A percentile compares a stretch with the other conserved stretches of the same genome.
These are phyloP conservation scores for Lactarius akahatsu DNA, from an alignment of 768 basidiomycete species.

Conservation along the genomic window DNA sequence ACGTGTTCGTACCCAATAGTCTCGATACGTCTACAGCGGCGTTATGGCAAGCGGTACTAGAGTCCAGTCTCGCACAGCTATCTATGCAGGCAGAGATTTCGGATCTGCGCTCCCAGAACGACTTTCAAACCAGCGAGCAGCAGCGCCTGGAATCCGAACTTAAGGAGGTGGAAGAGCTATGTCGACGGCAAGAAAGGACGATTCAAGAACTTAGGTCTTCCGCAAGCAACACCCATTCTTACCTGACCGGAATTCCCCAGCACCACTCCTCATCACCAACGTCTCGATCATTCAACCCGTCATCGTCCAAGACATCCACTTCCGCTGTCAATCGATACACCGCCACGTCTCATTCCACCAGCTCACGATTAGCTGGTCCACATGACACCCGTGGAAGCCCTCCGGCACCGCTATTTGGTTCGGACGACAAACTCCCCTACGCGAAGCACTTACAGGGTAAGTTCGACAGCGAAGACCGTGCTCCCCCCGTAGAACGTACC, in stretches of 20 bases:
- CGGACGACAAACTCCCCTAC: constrained; percentile 26
- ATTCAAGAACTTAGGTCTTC: neutral
- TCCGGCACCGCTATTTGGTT: constrained; percentile 20
- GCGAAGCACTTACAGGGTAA: constrained; percentile 39
- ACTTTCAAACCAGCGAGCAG: constrained; percentile 30
- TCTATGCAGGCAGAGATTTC: constrained; percentile 41
- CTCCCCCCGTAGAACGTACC: constrained; percentile 38
- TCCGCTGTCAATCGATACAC: neutral
- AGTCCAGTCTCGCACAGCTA: constrained; percentile 52
- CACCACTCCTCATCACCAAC: neutral
- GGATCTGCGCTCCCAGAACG: constrained; percentile 22
- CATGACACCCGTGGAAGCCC: neutral
- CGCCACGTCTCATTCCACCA: neutral
- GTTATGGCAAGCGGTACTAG: constrained; percentile 42
- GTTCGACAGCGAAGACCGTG: constrained; percentile 45
- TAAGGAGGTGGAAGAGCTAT: constrained; percentile 17
- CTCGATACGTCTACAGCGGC: constrained; percentile 29
- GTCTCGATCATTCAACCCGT: neutral
- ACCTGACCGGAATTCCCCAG: neutral
- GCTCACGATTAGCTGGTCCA: neutral
- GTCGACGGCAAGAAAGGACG: constrained; percentile 16
- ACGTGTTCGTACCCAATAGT: constrained; percentile 47
- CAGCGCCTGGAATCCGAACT: constrained; percentile 23
- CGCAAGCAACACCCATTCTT: neutral
- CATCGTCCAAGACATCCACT: constrained; percentile 2